Conservation (phyloP, 768 basidiomycete species). For the Pleurotus platypus region DNA sequence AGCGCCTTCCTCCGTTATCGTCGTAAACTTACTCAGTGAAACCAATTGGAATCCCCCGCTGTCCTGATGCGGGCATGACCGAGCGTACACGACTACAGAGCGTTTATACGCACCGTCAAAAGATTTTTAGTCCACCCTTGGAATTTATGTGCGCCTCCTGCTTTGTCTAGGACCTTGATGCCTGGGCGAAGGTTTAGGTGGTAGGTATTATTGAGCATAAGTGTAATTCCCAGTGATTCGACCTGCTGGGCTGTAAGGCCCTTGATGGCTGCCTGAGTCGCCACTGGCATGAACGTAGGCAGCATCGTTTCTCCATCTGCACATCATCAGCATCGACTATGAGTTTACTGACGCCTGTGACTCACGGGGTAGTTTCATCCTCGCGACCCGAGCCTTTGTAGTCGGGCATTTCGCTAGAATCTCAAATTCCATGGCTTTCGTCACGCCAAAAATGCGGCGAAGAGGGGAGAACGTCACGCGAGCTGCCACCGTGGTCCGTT, state of each 20-base stretch:
- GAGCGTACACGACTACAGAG: neutral
- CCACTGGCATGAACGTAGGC: slow-evolving; percentile 93
- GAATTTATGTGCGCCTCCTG: slow-evolving; percentile 85
- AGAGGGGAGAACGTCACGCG: neutral
- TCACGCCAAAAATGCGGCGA: slow-evolving; percentile 6
- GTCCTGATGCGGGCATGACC: slow-evolving; percentile 45
- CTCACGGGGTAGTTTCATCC: slow-evolving; percentile 80
- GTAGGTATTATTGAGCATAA: slow-evolving; percentile 89
- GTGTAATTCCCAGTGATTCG: slow-evolving; percentile 74
- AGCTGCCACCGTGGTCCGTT: neutral
- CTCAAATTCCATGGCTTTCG: slow-evolving; percentile 72
- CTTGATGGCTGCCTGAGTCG: slow-evolving; percentile 90
- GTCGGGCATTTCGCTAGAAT: slow-evolving; percentile 78
- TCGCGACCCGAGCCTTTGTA: slow-evolving; percentile 79
- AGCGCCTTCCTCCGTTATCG: slow-evolving; percentile 87
- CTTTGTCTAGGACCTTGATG: slow-evolving; percentile 63
- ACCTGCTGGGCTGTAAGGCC: slow-evolving; percentile 85
- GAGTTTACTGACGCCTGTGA: slow-evolving; percentile 13
- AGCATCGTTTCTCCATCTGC: slow-evolving; percentile 78
- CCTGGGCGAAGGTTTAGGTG: slow-evolving; percentile 88
- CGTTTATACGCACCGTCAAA: slow-evolving; percentile 56
- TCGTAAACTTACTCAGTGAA: slow-evolving; percentile 79
- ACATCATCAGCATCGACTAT: neutral
- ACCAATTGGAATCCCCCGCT: slow-evolving; percentile 91
- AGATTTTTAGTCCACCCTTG: slow-evolving; percentile 88